These are phyloP conservation scores for Phytophthora tentaculata DNA, from an alignment of 352 stramenopile species.

Conservation along the genomic window DNA sequence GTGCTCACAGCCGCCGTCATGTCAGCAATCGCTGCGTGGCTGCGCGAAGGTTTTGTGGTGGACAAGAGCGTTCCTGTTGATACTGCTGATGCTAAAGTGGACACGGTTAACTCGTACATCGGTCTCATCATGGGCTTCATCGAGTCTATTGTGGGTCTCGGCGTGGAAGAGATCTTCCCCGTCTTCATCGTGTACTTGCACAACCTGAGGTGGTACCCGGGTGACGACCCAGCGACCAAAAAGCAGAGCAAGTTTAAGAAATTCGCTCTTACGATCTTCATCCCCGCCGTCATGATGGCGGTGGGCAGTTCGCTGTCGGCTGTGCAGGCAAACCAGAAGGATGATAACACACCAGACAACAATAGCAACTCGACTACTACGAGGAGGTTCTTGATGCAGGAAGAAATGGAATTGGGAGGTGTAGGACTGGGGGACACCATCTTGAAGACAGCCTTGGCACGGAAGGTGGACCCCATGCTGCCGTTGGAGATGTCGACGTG, in stretches of 20 bases:
- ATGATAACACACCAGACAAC: slow-evolving; percentile 21
- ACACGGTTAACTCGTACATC: slow-evolving; percentile 61
- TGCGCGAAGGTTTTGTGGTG: slow-evolving; percentile 51
- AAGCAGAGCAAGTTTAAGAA: slow-evolving; percentile 64
- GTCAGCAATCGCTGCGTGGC: slow-evolving; percentile 42
- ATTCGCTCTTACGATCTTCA: slow-evolving; percentile 62
- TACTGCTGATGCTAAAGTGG: slow-evolving; percentile 38
- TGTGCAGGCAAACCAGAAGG: slow-evolving; percentile 63
- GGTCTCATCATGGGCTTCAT: slow-evolving; percentile 69
- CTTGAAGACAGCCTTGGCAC: slow-evolving; percentile 33
- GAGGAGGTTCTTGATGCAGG: slow-evolving; percentile 42
- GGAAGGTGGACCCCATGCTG: slow-evolving; percentile 36
- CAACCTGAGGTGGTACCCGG: slow-evolving; percentile 61
- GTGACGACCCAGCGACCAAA: slow-evolving; percentile 53
- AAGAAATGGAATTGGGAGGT: slow-evolving; percentile 15
- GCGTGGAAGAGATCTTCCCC: slow-evolving; percentile 58
- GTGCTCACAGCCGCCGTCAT: slow-evolving; percentile 48
- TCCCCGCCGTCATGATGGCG: slow-evolving; percentile 60
- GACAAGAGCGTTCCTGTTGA: slow-evolving; percentile 19
- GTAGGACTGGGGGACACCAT: slow-evolving; percentile 26
- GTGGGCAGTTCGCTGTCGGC: slow-evolving; percentile 59
- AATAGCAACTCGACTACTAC: slow-evolving; percentile 7
- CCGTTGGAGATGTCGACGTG: slow-evolving; percentile 29
- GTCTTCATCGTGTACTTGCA: slow-evolving; percentile 72
- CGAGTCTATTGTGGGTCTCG: slow-evolving; percentile 53